Evolutionary conservation across 208 protist species (phyloP), one percentile per base, ranked within the genome.

Genomic region (Angomonas deanei): DNA sequence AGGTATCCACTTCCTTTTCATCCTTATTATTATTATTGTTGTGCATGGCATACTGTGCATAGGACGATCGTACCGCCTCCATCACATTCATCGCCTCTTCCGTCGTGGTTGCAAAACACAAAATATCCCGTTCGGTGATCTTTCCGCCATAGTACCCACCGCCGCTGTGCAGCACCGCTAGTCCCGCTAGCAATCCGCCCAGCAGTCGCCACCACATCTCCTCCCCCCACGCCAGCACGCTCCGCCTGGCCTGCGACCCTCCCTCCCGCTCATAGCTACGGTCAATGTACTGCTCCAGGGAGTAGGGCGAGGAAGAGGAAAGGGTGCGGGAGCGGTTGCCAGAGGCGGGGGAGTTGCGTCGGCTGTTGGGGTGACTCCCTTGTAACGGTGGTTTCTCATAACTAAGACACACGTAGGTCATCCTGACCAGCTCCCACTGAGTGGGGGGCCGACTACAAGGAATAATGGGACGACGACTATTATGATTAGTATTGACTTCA

Each of bases 171-270:
- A 78, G 66, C 3, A 91, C 71, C 2, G 82, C 83, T 2, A 91
- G 61, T 23, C 55, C 74, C 5, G 85, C 85, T 1, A 94, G 62
- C 5, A 94, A 58, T 2, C 75, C 73, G 30, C 68, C 66, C 15
- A 94, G 57, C 53, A 94, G 61, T 24, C 76, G 77, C 86, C 88
- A 94, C 48, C 92, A 53, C 55, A 90, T 46, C 50, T 91, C 85
- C 59, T 94, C 85, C 8, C 72, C 74, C 86, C 88, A 94, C 36
- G 56, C 57, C 59, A 64, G 69, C 60, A 77, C 61, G 32, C 31
- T 53, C 60, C 4, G 19, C 28, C 30, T 28, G 5, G 28, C 5
- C 24, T 21, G 53, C 11, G 30, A 65, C 59, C 21, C 11, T 23
- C 5, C 47, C 47, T 5, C 23, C 2, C 26, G 19, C 21, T 28